These are phyloP conservation scores for Aspergillus cejpii DNA, from an alignment of 2,329 filamentous ascomycete species.

Conservation along the genomic window DNA sequence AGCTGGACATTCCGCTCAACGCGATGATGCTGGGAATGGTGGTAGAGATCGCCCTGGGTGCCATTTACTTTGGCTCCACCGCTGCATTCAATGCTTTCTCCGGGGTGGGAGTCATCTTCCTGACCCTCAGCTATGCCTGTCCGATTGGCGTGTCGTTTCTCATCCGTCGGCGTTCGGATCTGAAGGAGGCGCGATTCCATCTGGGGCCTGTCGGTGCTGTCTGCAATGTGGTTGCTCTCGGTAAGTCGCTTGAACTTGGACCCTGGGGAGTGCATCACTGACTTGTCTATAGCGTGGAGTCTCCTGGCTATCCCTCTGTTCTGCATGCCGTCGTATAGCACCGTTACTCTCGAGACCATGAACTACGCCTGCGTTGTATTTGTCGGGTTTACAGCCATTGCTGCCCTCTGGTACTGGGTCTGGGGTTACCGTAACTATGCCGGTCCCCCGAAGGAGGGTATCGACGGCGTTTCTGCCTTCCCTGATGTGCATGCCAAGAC, in stretches of 20 bases:
- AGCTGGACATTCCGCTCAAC: slow-evolving; percentile 61
- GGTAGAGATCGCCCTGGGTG: slow-evolving; percentile 63
- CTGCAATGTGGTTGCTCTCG: slow-evolving; percentile 58
- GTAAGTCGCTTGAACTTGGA: slow-evolving; percentile 41
- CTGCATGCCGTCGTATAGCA: slow-evolving; percentile 50
- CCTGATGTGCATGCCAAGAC: background rate
- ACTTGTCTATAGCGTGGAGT: slow-evolving; percentile 48
- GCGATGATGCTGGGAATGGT: slow-evolving; percentile 60
- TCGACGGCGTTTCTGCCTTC: slow-evolving; percentile 8
- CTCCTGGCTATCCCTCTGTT: slow-evolving; percentile 64
- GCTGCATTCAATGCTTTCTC: slow-evolving; percentile 77
- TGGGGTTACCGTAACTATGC: slow-evolving; percentile 59
- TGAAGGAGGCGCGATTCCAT: slow-evolving; percentile 42
- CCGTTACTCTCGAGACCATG: slow-evolving; percentile 54
- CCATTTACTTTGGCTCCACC: slow-evolving; percentile 72
- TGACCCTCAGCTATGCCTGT: slow-evolving; percentile 62
- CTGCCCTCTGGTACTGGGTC: slow-evolving; percentile 59
- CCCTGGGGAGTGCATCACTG: slow-evolving; percentile 6
- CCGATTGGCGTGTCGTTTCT: slow-evolving; percentile 59
- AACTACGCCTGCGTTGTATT: slow-evolving; percentile 75
- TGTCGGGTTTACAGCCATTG: slow-evolving; percentile 56
- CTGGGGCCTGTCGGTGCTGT: slow-evolving; percentile 56
- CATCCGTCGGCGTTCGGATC: slow-evolving; percentile 53
- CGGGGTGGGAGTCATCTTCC: slow-evolving; percentile 69
- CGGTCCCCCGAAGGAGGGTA: slow-evolving; percentile 26